Base-by-base conservation (phyloP, 257 asterid species). In the Prunella vulgaris region DNA sequence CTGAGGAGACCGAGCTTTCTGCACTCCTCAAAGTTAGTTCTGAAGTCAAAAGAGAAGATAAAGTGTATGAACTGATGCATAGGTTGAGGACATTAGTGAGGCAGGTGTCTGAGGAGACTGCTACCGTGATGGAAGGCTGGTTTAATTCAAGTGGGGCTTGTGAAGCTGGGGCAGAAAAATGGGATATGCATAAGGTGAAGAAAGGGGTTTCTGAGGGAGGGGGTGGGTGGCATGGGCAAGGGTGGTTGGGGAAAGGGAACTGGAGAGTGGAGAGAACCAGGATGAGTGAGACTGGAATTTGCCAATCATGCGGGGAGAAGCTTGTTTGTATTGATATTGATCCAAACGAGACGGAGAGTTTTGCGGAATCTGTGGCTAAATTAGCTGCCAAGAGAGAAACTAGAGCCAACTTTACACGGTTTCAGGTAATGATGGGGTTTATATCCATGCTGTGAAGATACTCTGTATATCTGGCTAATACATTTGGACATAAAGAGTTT, bases 181-280 rank as follows among this genome's bases (percentile, higher is more conserved):
- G 97, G 97, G 86, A 91, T 75, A 77, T 57, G 30, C 71, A 24
- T 75, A 83, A 78, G 71, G 99, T 94, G 79, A 86, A 74, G 76
- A 83, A 76, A 78, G 97, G 92, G 66, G 73, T 81, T 72, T 66
- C 81, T 66, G 90, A 87, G 75, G 99, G 97, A 66, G 99, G 99
- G 61, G 99, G 99, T 46, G 99, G 99, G 68, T 94, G 99, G 99
- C 99, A 94, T 59, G 97, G 99, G 22, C 93, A 84, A 61, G 99
- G 99, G 51, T 94, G 99, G 99, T 75, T 94, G 83, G 96, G 99
- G 53, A 84, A 58, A 78, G 97, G 96, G 72, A 75, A 75, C 30
- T 94, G 97, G 99, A 84, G 78, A 64, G 96, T 94, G 74, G 81
- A 67, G 85, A 83, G 93, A 76, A 86, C 90, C 6, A 74, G 53